Percentiles rank a stretch among this genome's conserved stretches.
Evolutionary conservation across 306 rosid species (phyloP).

Genomic region (Pterocarpus santalinus): DNA sequence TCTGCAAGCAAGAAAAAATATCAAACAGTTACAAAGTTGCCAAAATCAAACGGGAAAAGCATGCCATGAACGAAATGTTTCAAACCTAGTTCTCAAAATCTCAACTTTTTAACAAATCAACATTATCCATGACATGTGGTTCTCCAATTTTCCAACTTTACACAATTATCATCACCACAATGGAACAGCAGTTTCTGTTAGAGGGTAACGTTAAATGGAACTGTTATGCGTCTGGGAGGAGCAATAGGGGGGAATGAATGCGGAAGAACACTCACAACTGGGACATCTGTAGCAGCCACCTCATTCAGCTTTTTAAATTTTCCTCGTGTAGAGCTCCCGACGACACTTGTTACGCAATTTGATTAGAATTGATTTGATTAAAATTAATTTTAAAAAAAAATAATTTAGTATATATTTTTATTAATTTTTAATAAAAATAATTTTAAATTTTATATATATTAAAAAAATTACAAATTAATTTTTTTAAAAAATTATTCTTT

Average conservation of each 20-base stretch:
- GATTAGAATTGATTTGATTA: too few relatives aligned
- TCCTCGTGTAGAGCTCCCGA: too few relatives aligned
- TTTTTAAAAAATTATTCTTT: too few relatives aligned
- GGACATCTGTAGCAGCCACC: background rate
- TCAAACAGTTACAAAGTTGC: background rate
- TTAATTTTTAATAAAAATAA: too few relatives aligned
- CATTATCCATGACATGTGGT: background rate
- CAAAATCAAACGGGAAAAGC: too few relatives aligned
- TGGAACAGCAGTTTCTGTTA: too few relatives aligned
- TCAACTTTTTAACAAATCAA: background rate
- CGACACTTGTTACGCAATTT: too few relatives aligned
- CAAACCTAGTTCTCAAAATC: constrained; percentile 6
- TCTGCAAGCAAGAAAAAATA: constrained; percentile 21
- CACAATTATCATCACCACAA: background rate
- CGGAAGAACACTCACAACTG: constrained; percentile 2
- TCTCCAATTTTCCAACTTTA: background rate
- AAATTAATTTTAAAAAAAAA: too few relatives aligned
- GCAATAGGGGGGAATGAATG: constrained; percentile 1
- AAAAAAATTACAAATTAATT: too few relatives aligned
- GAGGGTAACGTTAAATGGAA: background rate
- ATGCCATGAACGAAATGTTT: too few relatives aligned
- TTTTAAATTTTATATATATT: too few relatives aligned
- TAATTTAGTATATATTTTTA: too few relatives aligned
- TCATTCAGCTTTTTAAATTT: background rate
- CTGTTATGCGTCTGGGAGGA: background rate